These are phyloP conservation scores for Colletotrichum cordylinicola DNA, from an alignment of 2,329 filamentous ascomycete species.

Conservation along the genomic window DNA sequence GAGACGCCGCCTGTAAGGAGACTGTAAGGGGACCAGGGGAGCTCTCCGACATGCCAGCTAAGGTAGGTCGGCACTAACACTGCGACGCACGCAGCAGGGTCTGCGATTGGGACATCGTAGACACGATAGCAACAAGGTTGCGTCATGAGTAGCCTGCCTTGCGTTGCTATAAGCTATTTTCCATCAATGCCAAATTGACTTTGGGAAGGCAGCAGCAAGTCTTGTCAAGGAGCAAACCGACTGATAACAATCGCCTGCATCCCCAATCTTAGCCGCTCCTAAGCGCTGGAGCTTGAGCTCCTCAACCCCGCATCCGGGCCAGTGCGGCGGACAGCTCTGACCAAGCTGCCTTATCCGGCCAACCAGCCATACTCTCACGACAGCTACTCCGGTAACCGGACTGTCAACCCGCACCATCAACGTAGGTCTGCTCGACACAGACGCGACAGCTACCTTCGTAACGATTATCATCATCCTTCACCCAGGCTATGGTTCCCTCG, in stretches of 20 bases:
- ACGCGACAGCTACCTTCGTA: neutral
- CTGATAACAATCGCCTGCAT: neutral
- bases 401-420: neutral
- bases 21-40: neutral
- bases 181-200: neutral
- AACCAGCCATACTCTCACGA: constrained; percentile 3
- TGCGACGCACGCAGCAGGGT: neutral
- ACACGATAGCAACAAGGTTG: neutral
- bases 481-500: constrained; percentile 7
- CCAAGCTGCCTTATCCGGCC: constrained; percentile 10
- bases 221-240: neutral
- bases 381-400: constrained; percentile 17
- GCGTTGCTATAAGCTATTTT: neutral
- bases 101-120: neutral
- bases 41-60: neutral
- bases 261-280: constrained; percentile 20
- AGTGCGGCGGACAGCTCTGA: neutral
- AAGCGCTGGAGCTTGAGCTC: constrained; percentile 15
- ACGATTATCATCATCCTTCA: neutral
- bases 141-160: neutral
- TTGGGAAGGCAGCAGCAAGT: neutral
- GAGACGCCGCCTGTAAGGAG: neutral
- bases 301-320: constrained; percentile 17
- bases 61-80: neutral
- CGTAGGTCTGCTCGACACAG: neutral